These are phyloP conservation scores for Grammothele lineata DNA, from an alignment of 768 basidiomycete species.

Conservation along the genomic window DNA sequence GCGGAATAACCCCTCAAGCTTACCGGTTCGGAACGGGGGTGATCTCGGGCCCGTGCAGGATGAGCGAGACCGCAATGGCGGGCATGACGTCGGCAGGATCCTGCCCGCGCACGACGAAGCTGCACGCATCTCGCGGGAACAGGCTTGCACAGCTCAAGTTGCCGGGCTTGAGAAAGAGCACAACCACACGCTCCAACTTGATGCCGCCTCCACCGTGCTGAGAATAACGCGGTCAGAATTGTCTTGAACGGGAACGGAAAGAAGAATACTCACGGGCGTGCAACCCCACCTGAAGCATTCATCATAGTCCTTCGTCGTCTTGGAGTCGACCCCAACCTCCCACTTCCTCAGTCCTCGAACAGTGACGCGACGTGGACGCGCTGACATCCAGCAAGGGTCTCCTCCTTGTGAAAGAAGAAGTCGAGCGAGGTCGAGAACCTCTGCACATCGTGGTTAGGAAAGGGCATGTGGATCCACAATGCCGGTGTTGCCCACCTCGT, in stretches of 20 bases:
- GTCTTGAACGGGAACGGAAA: not conserved
- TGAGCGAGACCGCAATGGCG: constrained; percentile 19
- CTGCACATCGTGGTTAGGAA: not conserved
- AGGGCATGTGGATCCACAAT: constrained; percentile 10
- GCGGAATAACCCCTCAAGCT: constrained; percentile 24
- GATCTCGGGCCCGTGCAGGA: constrained; percentile 27
- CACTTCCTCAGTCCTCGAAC: constrained; percentile 83
- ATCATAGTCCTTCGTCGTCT: constrained; percentile 86
- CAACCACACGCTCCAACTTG: constrained; percentile 89
- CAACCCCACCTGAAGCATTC: constrained; percentile 95
- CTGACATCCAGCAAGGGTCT: constrained; percentile 96
- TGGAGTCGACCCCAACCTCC: constrained; percentile 81
- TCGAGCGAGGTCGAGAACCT: constrained; percentile 96
- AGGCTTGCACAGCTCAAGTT: constrained; percentile 89
- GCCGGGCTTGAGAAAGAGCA: constrained; percentile 95
- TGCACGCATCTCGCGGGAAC: constrained; percentile 96
- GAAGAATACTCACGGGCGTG: constrained; percentile 48
- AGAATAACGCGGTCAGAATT: not conserved
- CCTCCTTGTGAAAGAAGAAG: constrained; percentile 99
- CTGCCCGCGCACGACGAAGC: constrained; percentile 42
- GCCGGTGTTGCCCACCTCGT: constrained; percentile 79
- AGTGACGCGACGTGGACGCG: constrained; percentile 88
- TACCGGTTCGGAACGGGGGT: constrained; percentile 22
- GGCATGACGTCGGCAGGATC: constrained; percentile 22
- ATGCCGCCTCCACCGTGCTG: constrained; percentile 93